Conservation (phyloP, 2,329 filamentous ascomycete genomes). For the Chaetomiaceae sp. region DNA sequence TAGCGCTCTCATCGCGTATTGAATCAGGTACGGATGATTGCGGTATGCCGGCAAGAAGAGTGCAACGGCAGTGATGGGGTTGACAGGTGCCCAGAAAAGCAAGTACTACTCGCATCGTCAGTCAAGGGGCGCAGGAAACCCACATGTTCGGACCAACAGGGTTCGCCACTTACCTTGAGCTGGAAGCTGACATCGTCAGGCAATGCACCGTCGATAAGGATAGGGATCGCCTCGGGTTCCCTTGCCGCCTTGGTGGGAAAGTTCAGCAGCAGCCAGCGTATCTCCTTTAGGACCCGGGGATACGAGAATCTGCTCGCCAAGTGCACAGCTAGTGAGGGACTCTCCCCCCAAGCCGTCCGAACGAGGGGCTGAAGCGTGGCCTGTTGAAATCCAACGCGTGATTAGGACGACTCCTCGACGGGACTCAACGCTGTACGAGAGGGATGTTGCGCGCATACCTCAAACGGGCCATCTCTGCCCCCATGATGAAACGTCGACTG, state of each 20-base stretch:
- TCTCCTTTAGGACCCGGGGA: constrained; percentile 63
- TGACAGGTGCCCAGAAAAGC: constrained; percentile 86
- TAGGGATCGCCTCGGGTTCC: constrained; percentile 74
- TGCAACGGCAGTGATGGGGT: constrained; percentile 86
- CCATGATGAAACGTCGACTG: constrained; percentile 35
- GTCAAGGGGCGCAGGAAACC: not conserved
- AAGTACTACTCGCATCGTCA: constrained; percentile 58
- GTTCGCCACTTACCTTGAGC: constrained; percentile 57
- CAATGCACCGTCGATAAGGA: constrained; percentile 71
- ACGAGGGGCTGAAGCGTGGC: constrained; percentile 57
- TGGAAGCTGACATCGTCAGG: constrained; percentile 77
- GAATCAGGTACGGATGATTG: constrained; percentile 86
- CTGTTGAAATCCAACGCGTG: constrained; percentile 30
- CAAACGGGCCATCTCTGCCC: constrained; percentile 33
- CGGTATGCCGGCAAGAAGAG: constrained; percentile 88
- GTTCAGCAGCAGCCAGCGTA: constrained; percentile 73
- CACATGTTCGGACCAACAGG: not conserved
- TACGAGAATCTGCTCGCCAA: constrained; percentile 74
- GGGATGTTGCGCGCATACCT: constrained; percentile 30
- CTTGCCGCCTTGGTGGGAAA: constrained; percentile 76
- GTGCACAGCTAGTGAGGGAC: constrained; percentile 80
- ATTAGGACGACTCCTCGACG: not conserved
- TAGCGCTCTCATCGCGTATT: constrained; percentile 92
- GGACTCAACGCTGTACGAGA: not conserved
- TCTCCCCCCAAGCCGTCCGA: constrained; percentile 79